Evolutionary conservation across 768 basidiomycete species (phyloP), one percentile per base, ranked within the genome.

Genomic region (Flagelloscypha sp.): DNA sequence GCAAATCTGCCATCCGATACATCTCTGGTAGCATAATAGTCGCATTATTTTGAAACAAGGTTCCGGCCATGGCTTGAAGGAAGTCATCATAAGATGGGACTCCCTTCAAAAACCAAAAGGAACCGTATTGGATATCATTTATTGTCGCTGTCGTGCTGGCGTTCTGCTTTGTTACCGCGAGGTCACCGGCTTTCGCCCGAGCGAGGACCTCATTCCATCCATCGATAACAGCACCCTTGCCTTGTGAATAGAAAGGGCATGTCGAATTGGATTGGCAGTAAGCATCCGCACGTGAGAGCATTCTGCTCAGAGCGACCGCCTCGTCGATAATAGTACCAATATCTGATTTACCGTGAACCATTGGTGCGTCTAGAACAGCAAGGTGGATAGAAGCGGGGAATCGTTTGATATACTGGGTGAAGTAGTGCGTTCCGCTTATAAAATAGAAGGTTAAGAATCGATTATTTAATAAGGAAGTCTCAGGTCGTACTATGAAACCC

Each of bases 401-500:
- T 13, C n/a, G 24, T 15, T 28, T 21, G 2, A 37, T 35, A 22
- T 43, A 43, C 11, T 15, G 11, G 3, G 31, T 30, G 21, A 37
- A 37, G 20, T 33, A 32, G 27, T 28, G 40, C n/a, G 42, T 43
- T 11, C 42, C 42, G 20, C 43, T 27, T 7, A 5, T 5, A 20
- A n/a, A 30, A 21, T n/a, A 24, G 29, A 30, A n/a, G 24, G 24
- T 22, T 18, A 38, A n/a, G n/a, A n/a, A n/a, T n/a, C n/a, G n/a
- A n/a, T n/a, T n/a, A n/a, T n/a, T n/a, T n/a, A n/a, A n/a, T n/a
- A n/a, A n/a, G n/a, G n/a, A n/a, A n/a, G n/a, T n/a, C n/a, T n/a
- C n/a, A n/a, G n/a, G n/a, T n/a, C 42, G 0, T 22, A 43, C 42
- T 43, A 43, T 6, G 42, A 43, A 7, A 43, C 32, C 30, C 38